Percentiles rank a stretch among this genome's conserved stretches.
Conservation (phyloP, 2,329 filamentous ascomycete species). For the Amauroascus niger region DNA sequence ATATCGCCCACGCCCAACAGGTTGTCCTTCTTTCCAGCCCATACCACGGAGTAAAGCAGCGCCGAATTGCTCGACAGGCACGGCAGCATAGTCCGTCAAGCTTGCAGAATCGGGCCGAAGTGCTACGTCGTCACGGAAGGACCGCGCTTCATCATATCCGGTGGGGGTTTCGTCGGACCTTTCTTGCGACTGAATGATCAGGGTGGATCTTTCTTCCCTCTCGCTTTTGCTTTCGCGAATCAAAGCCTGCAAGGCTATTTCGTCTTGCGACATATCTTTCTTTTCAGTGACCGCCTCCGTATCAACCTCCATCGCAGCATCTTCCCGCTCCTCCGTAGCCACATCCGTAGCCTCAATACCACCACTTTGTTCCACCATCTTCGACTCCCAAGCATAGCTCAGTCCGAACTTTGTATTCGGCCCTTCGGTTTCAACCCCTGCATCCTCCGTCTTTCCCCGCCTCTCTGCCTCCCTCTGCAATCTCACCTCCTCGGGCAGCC, state of each 20-base stretch:
- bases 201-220: slow-evolving; percentile 33
- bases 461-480: slow-evolving; percentile 37
- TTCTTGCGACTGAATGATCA: slow-evolving; percentile 42
- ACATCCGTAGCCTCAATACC: slow-evolving; percentile 24
- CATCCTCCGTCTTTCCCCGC: slow-evolving; percentile 26
- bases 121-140: slow-evolving; percentile 60
- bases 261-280: slow-evolving; percentile 46
- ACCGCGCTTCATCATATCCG: slow-evolving; percentile 42
- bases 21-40: slow-evolving; percentile 74
- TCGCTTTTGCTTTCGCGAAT: slow-evolving; percentile 46
- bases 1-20: slow-evolving; percentile 48
- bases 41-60: slow-evolving; percentile 82
- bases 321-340: slow-evolving; percentile 24
- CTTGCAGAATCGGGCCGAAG: slow-evolving; percentile 65
- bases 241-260: slow-evolving; percentile 57
- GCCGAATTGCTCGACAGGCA: slow-evolving; percentile 91
- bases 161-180: slow-evolving; percentile 21
- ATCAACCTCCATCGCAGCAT: slow-evolving; percentile 23
- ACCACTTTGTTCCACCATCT: slow-evolving; percentile 15
- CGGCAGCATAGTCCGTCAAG: slow-evolving; percentile 73
- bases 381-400: slow-evolving; percentile 36
- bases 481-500: slow-evolving; percentile 49
- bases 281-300: slow-evolving; percentile 14
- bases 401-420: slow-evolving; percentile 47
- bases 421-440: slow-evolving; percentile 40